Base-by-base conservation (phyloP, 2,329 filamentous ascomycete genomes). In the Aspergillus awamori region DNA sequence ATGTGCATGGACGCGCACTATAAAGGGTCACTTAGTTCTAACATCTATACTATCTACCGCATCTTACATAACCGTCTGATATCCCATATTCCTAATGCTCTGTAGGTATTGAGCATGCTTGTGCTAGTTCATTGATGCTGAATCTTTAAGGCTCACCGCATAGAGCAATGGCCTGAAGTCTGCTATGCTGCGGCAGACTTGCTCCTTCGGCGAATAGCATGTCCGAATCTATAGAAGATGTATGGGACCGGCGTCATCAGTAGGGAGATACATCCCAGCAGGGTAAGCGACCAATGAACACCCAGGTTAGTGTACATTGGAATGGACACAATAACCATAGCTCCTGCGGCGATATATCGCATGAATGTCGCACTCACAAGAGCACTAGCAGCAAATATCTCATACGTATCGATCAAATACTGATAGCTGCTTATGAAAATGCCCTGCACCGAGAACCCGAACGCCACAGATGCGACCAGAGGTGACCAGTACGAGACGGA, bases 401-500 rank as follows among this genome's bases (percentile, higher is more conserved):
- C 82, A 61, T 86, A 87, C 15, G 76, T 77, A 63, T 86, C 84
- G 51, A 86, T 85, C 59, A 87, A 81, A 67, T 86, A 87, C 70
- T 83, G 78, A 55, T 84, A 84, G 52, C 73, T 79, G 57, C 76
- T 78, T 59, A 84, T 80, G 67, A 83, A 84, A 3, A 84, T 74
- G 41, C 78, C 77, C 10, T 81, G 71, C 43, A 83, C 75, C 0
- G 80, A 82, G 58, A 80, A 80, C 2, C 83, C 83, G 63, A 86
- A 84, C 0, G 84, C 65, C 1, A 82, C 80, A 22, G 77, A 83
- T 0, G 83, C 82, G 1, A 68, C 71, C 0, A 86, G 72, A 0
- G 81, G 79, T 10, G 77, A 80, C 83, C 82, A 86, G 62, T 80
- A 78, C 3, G 78, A 80, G 36, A 85, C 80, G 4, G 57, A 69